Evolutionary conservation across 306 rosid genomes (phyloP).

Genomic region (Glycine latifolia): DNA sequence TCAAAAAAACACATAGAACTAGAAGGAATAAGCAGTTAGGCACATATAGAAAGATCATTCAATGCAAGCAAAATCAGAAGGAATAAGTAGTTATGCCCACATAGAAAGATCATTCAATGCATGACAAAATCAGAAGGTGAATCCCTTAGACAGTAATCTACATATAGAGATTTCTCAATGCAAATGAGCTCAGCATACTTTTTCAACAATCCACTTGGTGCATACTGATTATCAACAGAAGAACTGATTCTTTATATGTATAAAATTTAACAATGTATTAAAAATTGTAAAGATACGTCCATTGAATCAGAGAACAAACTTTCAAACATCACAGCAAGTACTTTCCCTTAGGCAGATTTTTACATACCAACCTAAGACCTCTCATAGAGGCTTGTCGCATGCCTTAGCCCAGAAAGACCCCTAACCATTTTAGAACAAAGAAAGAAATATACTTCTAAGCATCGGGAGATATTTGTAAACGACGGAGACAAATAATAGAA

Average conservation of each 20-base stretch:
- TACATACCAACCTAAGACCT: constrained; percentile 10
- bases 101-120: constrained; percentile 6
- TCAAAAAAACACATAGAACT: no score
- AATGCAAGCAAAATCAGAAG: neutral
- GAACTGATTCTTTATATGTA: constrained; percentile 13
- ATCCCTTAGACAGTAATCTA: constrained; percentile 33
- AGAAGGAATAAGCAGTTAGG: no score
- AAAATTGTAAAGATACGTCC: neutral
- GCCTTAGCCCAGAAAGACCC: constrained; percentile 27
- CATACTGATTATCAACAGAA: constrained; percentile 22
- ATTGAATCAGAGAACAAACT: constrained; percentile 20
- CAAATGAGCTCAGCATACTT: constrained; percentile 18
- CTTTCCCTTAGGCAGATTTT: neutral
- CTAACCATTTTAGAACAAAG: neutral
- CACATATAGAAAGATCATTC: no score
- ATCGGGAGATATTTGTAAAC: neutral
- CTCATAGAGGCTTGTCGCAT: constrained; percentile 20
- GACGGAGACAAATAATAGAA: constrained; percentile 15
- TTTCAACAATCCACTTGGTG: constrained; percentile 24
- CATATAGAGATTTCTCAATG: neutral
- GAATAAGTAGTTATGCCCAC: neutral
- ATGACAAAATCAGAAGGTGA: constrained; percentile 37
- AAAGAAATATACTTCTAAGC: neutral
- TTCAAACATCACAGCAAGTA: neutral
- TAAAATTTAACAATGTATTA: neutral